A percentile compares a stretch with the other conserved stretches of the same genome.
phyloP scores from a whole-genome alignment of 768 basidiomycete genomes.

The Nevesoporus exiguus region DNA sequence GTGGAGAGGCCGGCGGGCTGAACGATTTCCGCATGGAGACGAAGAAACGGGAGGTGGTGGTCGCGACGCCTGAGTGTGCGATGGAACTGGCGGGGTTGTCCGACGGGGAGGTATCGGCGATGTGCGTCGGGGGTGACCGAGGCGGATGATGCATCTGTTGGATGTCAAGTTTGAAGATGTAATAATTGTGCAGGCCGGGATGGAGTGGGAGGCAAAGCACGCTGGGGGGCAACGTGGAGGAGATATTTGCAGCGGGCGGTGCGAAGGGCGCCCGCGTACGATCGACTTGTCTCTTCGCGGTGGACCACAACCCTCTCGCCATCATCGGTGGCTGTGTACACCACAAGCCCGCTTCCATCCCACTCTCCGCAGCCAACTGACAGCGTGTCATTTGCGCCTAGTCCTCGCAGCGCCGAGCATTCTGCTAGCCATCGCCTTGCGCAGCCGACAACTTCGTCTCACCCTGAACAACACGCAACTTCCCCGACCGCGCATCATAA shows the following conservation, averaged over 20 bases:
- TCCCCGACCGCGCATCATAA: too few species aligned
- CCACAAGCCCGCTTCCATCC: neutral
- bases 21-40: slow-evolving; percentile 32
- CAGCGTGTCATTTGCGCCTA: too few species aligned
- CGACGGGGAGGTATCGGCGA: slow-evolving; percentile 1
- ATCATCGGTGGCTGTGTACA: slow-evolving; percentile 8
- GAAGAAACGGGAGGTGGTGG: slow-evolving; percentile 29
- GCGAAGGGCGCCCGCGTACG: slow-evolving; percentile 6
- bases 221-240: slow-evolving; percentile 1
- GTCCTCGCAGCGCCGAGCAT: too few species aligned
- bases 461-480: too few species aligned
- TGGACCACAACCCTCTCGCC: neutral
- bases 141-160: slow-evolving; percentile 18
- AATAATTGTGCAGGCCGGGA: neutral
- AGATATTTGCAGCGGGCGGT: neutral
- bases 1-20: slow-evolving; percentile 17
- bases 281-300: neutral
- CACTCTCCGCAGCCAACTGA: too few species aligned
- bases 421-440: too few species aligned
- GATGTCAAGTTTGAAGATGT: neutral
- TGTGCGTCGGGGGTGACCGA: slow-evolving; percentile 12
- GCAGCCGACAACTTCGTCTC: too few species aligned
- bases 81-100: neutral
- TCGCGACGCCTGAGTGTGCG: slow-evolving; percentile 10
- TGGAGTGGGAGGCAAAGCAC: neutral